Evolutionary conservation across 2,329 filamentous ascomycete genomes (phyloP), one percentile per base, ranked within the genome.

Genomic region (Aureobasidium sp.): DNA sequence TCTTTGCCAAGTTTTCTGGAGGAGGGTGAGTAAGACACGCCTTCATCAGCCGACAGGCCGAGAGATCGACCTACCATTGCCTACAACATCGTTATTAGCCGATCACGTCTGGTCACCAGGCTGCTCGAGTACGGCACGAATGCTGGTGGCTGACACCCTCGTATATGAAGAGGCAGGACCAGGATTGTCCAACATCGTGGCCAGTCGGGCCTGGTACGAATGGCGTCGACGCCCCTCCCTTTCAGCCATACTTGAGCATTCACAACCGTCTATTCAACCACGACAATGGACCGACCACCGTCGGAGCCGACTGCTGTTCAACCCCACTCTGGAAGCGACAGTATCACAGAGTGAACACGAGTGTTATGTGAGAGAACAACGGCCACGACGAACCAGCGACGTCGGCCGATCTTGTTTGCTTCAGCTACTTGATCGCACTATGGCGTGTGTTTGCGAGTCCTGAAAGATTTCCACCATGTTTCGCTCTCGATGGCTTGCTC

Each of bases 1-100:
- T 12, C 27, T 37, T 52, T 27, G 54, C 54, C 54, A 58, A 58
- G 42, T 58, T 58, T 58, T 19, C 19, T 29, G 54, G 54, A 58
- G 54, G 31, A 49, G 17, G n/a, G 47, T 15, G 29, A n/a, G 31
- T 12, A 15, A 50, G 22, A 37, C 8, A 39, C 19, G 17, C 39
- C 54, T 37, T 37, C 42, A 45, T 57, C 53, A 58, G 54, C 54
- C 54, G 54, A 58, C n/a, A 39, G 24, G 24, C 54, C 54, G 54
- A 58, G 29, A 11, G 53, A 57, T 57, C 40, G 40, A 45, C 53
- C 27, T 57, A 15, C 31, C 35, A 37, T 19, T 24, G 24, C 31
- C 39, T 54, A 29, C 37, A 45, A 33, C 6, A 35, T 39, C n/a
- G 53, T 57, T 35, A 57, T 58, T 58, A 58, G 31, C 54, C 54